A percentile compares a stretch with the other conserved stretches of the same genome.
phyloP scores from a whole-genome alignment of 805 yeast genomes.

The Candida adriatica region DNA sequence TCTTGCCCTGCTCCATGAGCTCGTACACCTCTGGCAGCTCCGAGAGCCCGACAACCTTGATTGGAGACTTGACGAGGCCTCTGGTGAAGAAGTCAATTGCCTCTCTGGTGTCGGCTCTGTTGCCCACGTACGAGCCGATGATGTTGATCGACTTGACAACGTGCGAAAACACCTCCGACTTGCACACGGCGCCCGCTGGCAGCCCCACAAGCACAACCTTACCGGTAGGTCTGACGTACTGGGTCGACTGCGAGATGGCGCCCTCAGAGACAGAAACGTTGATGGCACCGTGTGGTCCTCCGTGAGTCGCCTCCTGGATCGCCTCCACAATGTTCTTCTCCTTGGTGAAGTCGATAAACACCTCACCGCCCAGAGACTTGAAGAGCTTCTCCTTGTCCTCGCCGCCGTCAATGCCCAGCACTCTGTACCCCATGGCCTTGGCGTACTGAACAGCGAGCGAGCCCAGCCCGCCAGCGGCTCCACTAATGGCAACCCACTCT shows the following conservation, averaged over 20 bases:
- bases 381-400: conserved; percentile 52
- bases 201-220: conserved; percentile 57
- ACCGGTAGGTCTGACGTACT: conserved; percentile 53
- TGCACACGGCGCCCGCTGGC: conserved; percentile 44
- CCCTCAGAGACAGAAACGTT: conserved; percentile 51
- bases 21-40: conserved; percentile 46
- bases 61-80: conserved; percentile 58
- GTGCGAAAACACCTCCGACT: conserved; percentile 39
- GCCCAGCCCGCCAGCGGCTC: conserved; percentile 83
- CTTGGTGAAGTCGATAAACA: conserved; percentile 48
- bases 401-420: conserved; percentile 70
- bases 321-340: conserved; percentile 44
- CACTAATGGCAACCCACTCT: conserved; percentile 69
- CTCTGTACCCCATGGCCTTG: conserved; percentile 66
- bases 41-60: conserved; percentile 48
- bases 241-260: conserved; percentile 42
- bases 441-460: conserved; percentile 72
- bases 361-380: conserved; percentile 56
- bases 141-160: conserved; percentile 42
- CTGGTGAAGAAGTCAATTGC: conserved; percentile 62
- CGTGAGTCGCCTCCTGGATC: conserved; percentile 40
- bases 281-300: conserved; percentile 62
- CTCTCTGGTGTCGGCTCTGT: conserved; percentile 41
- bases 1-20: conserved; percentile 49
- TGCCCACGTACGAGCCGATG: conserved; percentile 29